Conservation (phyloP, 495 filamentous ascomycete species). For the Letharia lupina region DNA sequence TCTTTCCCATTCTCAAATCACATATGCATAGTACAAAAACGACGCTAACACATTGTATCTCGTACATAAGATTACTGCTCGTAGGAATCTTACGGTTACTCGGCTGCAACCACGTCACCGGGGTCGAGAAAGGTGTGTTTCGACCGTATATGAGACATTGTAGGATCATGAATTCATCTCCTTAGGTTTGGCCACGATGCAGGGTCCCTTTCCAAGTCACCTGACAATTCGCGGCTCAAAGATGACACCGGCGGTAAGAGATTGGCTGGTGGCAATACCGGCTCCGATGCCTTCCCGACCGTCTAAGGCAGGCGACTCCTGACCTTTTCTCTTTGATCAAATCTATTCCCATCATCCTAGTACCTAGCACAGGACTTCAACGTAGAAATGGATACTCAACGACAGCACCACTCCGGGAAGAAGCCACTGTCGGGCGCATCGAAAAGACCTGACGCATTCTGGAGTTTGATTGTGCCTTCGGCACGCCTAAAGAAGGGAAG, state of each 20-base stretch:
- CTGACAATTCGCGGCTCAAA: neutral
- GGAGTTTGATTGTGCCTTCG: neutral
- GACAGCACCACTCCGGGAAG: neutral
- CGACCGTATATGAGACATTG: neutral
- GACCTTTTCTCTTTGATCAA: neutral
- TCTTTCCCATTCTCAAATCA: neutral
- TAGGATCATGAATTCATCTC: neutral
- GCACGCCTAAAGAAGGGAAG: neutral
- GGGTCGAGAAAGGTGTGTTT: neutral
- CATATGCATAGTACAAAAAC: too few species aligned
- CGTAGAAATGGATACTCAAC: neutral
- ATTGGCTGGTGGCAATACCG: neutral
- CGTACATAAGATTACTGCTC: neutral
- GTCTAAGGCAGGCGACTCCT: neutral
- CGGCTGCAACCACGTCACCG: neutral
- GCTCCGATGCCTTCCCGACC: neutral
- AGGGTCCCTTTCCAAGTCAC: neutral
- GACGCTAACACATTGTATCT: neutral
- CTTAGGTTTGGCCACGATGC: neutral
- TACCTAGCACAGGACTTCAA: neutral
- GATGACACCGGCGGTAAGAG: neutral
- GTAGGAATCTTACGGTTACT: neutral
- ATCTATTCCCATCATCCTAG: neutral
- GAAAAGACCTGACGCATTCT: neutral
- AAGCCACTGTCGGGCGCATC: neutral